Evolutionary conservation across 345 rosid species (phyloP).

Genomic region (Microthlaspi erraticum): DNA sequence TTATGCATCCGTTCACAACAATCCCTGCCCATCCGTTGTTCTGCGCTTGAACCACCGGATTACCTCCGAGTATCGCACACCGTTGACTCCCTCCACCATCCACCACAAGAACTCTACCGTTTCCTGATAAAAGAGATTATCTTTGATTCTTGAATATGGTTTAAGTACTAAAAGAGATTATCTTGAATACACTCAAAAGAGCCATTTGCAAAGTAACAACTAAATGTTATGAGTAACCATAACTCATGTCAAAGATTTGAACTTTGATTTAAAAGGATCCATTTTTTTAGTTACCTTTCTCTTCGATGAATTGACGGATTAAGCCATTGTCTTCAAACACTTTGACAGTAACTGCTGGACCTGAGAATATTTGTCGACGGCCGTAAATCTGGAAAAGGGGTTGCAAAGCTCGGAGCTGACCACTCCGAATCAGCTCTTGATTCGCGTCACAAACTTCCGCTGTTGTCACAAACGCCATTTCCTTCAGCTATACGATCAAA

Average conservation of each 20-base stretch:
- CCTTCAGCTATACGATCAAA: constrained; percentile 3
- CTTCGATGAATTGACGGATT: constrained; percentile 81
- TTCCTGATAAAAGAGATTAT: constrained; percentile 25
- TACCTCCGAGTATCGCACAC: constrained; percentile 82
- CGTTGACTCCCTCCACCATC: constrained; percentile 86
- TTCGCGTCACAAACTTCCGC: constrained; percentile 91
- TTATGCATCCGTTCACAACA: constrained; percentile 79
- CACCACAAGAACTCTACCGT: constrained; percentile 85
- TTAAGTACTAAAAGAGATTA: neutral
- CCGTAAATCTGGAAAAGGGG: constrained; percentile 79
- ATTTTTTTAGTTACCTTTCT: constrained; percentile 50
- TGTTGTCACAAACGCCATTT: constrained; percentile 82
- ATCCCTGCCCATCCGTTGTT: constrained; percentile 92
- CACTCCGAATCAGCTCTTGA: constrained; percentile 69
- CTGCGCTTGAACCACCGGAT: constrained; percentile 88
- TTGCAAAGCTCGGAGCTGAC: constrained; percentile 79
- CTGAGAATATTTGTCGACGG: constrained; percentile 73
- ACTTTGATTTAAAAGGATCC: neutral
- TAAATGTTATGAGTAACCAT: neutral
- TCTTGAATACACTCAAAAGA: neutral
- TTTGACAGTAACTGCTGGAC: constrained; percentile 77
- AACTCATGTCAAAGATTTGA: neutral
- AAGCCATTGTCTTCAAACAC: constrained; percentile 85
- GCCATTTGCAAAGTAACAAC: neutral
- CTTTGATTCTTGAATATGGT: neutral